Evolutionary conservation across 1,284 basidiomycete genomes (phyloP).

Genomic region (Moesziomyces globuligerus): DNA sequence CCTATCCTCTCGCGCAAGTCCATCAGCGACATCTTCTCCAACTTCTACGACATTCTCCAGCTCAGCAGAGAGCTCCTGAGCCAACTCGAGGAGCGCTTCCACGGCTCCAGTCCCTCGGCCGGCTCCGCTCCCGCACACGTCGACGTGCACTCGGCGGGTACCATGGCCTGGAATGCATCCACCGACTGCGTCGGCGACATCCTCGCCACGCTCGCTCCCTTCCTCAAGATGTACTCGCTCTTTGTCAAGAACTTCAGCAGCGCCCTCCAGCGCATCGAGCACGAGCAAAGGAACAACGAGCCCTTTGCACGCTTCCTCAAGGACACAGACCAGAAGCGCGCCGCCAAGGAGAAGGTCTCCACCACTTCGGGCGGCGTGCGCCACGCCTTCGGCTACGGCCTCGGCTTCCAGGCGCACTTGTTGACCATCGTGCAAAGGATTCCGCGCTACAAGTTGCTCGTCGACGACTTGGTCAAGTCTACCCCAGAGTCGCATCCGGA

Average conservation of each 20-base stretch:
- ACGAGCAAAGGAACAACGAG: constrained; percentile 58
- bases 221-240: constrained; percentile 66
- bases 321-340: constrained; percentile 50
- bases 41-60: constrained; percentile 91
- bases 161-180: constrained; percentile 53
- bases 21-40: constrained; percentile 82
- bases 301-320: constrained; percentile 57
- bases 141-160: not conserved
- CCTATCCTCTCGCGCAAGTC: constrained; percentile 77
- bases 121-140: constrained; percentile 69
- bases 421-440: constrained; percentile 66
- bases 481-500: constrained; percentile 60
- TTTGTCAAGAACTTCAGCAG: constrained; percentile 66
- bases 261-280: constrained; percentile 61
- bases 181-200: constrained; percentile 61
- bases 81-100: constrained; percentile 70
- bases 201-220: constrained; percentile 64
- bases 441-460: constrained; percentile 62
- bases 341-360: constrained; percentile 25
- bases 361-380: constrained; percentile 15
- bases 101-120: constrained; percentile 68
- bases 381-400: constrained; percentile 53
- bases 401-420: constrained; percentile 64
- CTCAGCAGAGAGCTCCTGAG: constrained; percentile 81
- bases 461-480: constrained; percentile 58